Evolutionary conservation across 116 monocot genomes (phyloP).

Genomic region (Papilionanthe hybrid): DNA sequence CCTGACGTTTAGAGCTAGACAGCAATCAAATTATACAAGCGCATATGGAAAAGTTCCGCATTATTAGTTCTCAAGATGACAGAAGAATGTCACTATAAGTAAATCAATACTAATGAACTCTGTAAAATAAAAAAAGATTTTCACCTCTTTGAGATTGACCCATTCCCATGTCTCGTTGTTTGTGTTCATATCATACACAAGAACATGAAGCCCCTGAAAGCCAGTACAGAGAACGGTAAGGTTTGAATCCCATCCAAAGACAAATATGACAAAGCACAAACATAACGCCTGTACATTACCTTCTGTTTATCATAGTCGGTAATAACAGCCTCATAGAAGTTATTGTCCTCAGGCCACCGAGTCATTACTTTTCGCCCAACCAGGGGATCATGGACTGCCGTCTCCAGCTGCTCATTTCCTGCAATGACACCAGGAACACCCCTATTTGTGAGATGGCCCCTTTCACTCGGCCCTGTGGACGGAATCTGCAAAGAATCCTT

Average conservation of each 20-base stretch:
- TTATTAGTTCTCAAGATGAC: neutral
- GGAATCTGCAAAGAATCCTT: slow-evolving; percentile 39
- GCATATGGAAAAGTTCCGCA: neutral
- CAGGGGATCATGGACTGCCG: slow-evolving; percentile 35
- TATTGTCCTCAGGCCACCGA: slow-evolving; percentile 91
- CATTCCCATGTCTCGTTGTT: slow-evolving; percentile 85
- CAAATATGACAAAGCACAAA: slow-evolving; percentile 4
- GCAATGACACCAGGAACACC: slow-evolving; percentile 22
- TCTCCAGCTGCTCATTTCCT: slow-evolving; percentile 23
- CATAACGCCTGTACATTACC: slow-evolving; percentile 27
- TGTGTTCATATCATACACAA: slow-evolving; percentile 86
- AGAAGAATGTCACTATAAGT: neutral
- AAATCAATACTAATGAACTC: neutral
- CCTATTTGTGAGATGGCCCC: slow-evolving; percentile 29
- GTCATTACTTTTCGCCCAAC: slow-evolving; percentile 77
- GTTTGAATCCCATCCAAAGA: neutral
- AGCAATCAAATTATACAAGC: neutral
- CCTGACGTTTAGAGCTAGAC: neutral
- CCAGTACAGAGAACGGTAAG: slow-evolving; percentile 12
- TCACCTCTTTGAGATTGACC: slow-evolving; percentile 92
- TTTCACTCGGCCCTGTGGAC: slow-evolving; percentile 29
- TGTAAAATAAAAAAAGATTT: slow-evolving; percentile 7
- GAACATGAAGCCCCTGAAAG: slow-evolving; percentile 71
- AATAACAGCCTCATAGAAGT: slow-evolving; percentile 89
- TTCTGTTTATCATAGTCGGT: slow-evolving; percentile 63